Conservation (phyloP, 2,329 filamentous ascomycete species). For the Ceratocystis alfenasii region DNA sequence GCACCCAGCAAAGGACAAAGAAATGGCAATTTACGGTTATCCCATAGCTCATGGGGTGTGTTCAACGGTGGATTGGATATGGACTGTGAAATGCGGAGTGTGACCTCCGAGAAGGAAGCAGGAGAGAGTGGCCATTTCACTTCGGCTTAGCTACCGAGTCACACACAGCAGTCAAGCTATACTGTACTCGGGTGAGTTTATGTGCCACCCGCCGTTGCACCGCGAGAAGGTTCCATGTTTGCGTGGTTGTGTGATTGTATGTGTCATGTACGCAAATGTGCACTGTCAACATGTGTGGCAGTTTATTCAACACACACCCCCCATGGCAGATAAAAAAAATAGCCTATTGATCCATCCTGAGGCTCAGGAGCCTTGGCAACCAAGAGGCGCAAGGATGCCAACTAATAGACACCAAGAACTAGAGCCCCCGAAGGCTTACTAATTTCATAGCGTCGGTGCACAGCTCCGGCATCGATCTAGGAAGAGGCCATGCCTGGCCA, state of each 20-base stretch:
- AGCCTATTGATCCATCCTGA: slow-evolving; percentile 8
- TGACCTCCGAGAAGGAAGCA: too few species aligned
- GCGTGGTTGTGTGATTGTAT: neutral
- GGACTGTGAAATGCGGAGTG: neutral
- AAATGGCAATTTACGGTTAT: neutral
- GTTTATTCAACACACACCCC: neutral
- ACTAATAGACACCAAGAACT: neutral
- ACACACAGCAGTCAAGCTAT: neutral
- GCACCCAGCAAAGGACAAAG: neutral
- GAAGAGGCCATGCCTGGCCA: slow-evolving; percentile 5
- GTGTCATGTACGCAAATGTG: neutral
- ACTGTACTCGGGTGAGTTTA: neutral
- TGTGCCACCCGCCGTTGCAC: neutral
- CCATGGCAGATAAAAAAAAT: neutral
- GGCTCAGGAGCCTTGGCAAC: neutral
- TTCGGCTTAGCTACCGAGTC: neutral
- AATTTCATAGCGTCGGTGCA: neutral
- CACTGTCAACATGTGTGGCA: slow-evolving; percentile 6
- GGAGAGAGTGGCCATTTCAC: neutral
- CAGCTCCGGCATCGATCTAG: slow-evolving; percentile 2
- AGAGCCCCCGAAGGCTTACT: neutral
- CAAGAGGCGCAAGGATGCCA: neutral
- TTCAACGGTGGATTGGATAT: neutral
- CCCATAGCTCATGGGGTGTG: neutral
- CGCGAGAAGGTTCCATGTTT: neutral